These are phyloP conservation scores for Mycena belliarum DNA, from an alignment of 768 basidiomycete genomes.

Conservation along the genomic window DNA sequence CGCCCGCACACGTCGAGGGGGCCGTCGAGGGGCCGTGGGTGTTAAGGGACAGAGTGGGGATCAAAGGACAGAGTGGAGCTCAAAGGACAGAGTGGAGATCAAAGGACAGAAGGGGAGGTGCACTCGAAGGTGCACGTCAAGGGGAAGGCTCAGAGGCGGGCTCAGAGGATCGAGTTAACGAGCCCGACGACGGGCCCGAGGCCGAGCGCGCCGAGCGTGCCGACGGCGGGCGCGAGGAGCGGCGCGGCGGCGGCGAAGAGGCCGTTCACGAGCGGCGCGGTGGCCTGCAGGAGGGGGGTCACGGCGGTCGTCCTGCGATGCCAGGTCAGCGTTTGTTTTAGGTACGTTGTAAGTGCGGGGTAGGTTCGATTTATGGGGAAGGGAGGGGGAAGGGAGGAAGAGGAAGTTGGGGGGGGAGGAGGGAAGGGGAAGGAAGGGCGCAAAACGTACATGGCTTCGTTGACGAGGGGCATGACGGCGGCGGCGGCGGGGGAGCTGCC, in stretches of 20 bases:
- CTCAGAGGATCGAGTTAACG: neutral
- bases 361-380: too few relatives aligned
- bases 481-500: neutral
- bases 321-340: too few relatives aligned
- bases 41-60: too few relatives aligned
- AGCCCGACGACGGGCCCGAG: constrained; percentile 14
- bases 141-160: neutral
- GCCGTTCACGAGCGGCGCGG: constrained; percentile 16
- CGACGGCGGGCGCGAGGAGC: neutral
- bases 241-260: constrained; percentile 12
- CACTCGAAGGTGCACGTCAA: too few relatives aligned
- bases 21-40: too few relatives aligned
- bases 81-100: too few relatives aligned
- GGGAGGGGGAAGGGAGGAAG: too few relatives aligned
- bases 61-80: too few relatives aligned
- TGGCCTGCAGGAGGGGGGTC: constrained; percentile 2
- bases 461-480: constrained; percentile 9
- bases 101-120: too few relatives aligned
- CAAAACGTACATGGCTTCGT: constrained; percentile 4
- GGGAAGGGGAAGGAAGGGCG: neutral
- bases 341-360: too few relatives aligned
- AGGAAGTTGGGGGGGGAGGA: too few relatives aligned
- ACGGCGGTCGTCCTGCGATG: neutral
- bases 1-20: too few relatives aligned
- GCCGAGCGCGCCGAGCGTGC: constrained; percentile 10